Conservation (phyloP, 768 basidiomycete genomes). For the Amanita brunnescens region DNA sequence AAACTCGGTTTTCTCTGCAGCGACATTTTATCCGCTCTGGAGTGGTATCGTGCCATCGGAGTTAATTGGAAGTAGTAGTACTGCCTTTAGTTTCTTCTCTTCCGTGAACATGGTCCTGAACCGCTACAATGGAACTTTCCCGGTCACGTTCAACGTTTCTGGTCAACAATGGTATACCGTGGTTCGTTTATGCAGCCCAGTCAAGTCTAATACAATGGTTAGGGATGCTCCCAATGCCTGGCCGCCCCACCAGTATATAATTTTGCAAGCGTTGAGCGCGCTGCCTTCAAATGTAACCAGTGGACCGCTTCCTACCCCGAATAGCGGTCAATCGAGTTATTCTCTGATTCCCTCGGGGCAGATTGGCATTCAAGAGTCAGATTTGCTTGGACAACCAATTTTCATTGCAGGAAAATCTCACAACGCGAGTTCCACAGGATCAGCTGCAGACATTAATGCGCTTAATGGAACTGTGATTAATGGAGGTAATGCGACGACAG, state of each 20-base stretch:
- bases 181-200: background rate
- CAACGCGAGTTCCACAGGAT: constrained; percentile 45
- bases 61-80: constrained; percentile 42
- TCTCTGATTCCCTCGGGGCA: constrained; percentile 71
- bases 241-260: constrained; percentile 82
- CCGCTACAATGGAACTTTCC: constrained; percentile 83
- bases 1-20: constrained; percentile 59
- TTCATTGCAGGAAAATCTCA: constrained; percentile 14
- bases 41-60: constrained; percentile 75
- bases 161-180: constrained; percentile 68
- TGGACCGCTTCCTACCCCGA: constrained; percentile 41
- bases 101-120: constrained; percentile 71
- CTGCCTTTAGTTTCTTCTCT: constrained; percentile 66
- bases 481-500: constrained; percentile 50
- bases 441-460: constrained; percentile 52
- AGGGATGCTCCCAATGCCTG: constrained; percentile 87
- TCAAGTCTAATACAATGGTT: background rate
- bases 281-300: constrained; percentile 67
- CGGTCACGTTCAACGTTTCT: constrained; percentile 67
- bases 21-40: constrained; percentile 84
- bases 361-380: constrained; percentile 60
- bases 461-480: constrained; percentile 49
- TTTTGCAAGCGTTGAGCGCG: constrained; percentile 64
- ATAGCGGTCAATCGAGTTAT: constrained; percentile 48
- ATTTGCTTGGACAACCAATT: constrained; percentile 63